Conservation (phyloP, 805 yeast species). For the Spathaspora gorwiae region DNA sequence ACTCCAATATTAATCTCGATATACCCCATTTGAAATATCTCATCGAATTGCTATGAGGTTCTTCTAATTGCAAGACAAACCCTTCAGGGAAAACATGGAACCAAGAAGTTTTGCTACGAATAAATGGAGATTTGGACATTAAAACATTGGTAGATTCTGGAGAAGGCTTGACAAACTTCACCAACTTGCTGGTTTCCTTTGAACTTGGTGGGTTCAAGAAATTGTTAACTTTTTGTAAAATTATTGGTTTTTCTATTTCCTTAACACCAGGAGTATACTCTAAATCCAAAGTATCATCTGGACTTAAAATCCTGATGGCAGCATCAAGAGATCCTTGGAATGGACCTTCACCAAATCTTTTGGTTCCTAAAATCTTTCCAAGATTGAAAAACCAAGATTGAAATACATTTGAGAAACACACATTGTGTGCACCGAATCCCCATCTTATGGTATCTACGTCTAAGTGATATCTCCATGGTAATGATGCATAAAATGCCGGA, state of each 20-base stretch:
- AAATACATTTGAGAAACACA: constrained; percentile 64
- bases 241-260: constrained; percentile 25
- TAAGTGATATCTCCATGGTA: constrained; percentile 65
- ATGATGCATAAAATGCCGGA: constrained; percentile 82
- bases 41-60: constrained; percentile 83
- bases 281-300: constrained; percentile 61
- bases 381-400: constrained; percentile 66
- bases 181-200: constrained; percentile 11
- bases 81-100: constrained; percentile 95
- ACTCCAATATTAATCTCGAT: constrained; percentile 74
- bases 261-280: constrained; percentile 34
- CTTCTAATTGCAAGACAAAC: constrained; percentile 77
- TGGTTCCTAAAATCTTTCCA: constrained; percentile 85
- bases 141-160: constrained; percentile 27
- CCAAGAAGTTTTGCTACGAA: constrained; percentile 73
- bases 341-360: constrained; percentile 88
- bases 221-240: constrained; percentile 36
- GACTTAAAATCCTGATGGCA: constrained; percentile 70
- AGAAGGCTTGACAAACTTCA: constrained; percentile 20
- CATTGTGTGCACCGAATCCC: constrained; percentile 92
- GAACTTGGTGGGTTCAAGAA: constrained; percentile 3
- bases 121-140: constrained; percentile 46
- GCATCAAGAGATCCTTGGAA: constrained; percentile 90
- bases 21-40: constrained; percentile 96
- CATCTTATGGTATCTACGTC: constrained; percentile 73